A percentile compares a stretch with the other conserved stretches of the same genome.
phyloP scores from a whole-genome alignment of 768 basidiomycete species.

The Mycena haematopus region DNA sequence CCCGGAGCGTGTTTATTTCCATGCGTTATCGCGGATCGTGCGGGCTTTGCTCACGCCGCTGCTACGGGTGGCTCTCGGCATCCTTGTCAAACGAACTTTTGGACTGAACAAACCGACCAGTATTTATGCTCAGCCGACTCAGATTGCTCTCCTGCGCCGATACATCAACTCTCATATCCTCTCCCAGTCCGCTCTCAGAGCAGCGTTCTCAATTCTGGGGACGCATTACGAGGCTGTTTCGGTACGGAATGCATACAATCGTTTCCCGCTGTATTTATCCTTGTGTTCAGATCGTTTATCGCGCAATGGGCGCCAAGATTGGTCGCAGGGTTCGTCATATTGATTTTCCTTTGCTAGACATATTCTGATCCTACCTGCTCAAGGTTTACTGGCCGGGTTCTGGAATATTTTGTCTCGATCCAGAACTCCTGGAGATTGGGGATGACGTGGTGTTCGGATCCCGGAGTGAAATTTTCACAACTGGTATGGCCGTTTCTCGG shows the following conservation, averaged over 20 bases:
- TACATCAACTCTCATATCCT: constrained; percentile 47
- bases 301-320: constrained; percentile 1
- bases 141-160: constrained; percentile 37
- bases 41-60: constrained; percentile 44
- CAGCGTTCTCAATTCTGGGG: constrained; percentile 49
- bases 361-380: not conserved
- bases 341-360: too few species aligned
- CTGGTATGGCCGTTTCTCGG: not conserved
- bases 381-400: constrained; percentile 55
- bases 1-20: constrained; percentile 46
- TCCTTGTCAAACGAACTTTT: constrained; percentile 48
- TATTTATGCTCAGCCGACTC: constrained; percentile 38
- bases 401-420: constrained; percentile 51
- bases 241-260: constrained; percentile 30
- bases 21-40: constrained; percentile 47
- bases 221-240: constrained; percentile 54
- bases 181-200: constrained; percentile 41
- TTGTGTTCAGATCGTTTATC: not conserved
- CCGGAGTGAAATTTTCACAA: constrained; percentile 48
- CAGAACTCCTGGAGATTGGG: constrained; percentile 54
- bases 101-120: constrained; percentile 41
- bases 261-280: not conserved
- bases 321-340: not conserved
- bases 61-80: constrained; percentile 44
- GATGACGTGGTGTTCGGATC: constrained; percentile 57